Base-by-base conservation (phyloP, 805 yeast genomes). In the Barnettozyma sp. region DNA sequence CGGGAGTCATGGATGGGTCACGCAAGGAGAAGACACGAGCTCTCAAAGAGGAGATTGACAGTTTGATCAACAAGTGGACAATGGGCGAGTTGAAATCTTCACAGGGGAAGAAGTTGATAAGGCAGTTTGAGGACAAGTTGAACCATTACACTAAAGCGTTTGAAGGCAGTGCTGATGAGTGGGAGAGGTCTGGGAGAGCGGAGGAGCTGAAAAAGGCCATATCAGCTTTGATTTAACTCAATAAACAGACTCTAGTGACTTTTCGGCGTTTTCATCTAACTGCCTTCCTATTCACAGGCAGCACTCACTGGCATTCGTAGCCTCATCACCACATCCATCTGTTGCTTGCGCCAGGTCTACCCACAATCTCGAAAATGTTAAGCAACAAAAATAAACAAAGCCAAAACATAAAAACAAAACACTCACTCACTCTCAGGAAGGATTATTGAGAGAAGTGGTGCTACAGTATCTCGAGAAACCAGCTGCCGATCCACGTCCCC, bases 1-100 rank as follows among this genome's bases (percentile, higher is more conserved):
- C 49, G 4, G 45, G 44, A 2, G 36, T 31, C 13, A 14, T 38
- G 6, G 23, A 40, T 24, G 35, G 42, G 6, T 17, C 42, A 1
- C 35, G 31, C 7, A 22, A 30, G 22, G 35, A 33, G 7, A 42
- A 35, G 19, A 33, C 37, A 1, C 13, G n/a, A 3, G 18, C 22
- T 0, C 16, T 47, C 4, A 36, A 45, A 24, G 33, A 38, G 11
- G 56, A 53, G 22, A 42, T 53, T 27, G 56, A 51, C 24, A n/a
- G 7, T 4, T 21, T 53, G 14, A 40, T 53, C 2, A 29, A 36
- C 7, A 40, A 36, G 22, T 53, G 56, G 56, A 32, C 50, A 1
- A 21, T 25, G 2, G 54, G 50, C 1, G 39, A 44, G 10, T 22
- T 47, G n/a, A 40, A 44, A 14, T 39, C 48, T 1, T 21, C 32